Percentiles rank a stretch among this genome's conserved stretches.
Evolutionary conservation across 2,329 filamentous ascomycete species (phyloP).

Genomic region (Harringtonia aguacate): DNA sequence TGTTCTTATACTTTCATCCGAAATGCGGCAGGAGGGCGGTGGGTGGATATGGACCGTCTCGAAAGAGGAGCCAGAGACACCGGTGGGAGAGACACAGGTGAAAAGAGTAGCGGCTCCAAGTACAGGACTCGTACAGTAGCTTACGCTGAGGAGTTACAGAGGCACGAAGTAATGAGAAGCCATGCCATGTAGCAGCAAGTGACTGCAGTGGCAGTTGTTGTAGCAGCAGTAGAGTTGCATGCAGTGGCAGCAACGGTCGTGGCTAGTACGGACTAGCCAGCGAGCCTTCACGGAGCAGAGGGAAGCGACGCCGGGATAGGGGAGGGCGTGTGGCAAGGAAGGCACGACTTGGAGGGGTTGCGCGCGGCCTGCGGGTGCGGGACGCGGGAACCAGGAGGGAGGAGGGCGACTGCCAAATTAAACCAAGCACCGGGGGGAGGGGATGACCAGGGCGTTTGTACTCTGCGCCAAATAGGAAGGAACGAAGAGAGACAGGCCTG

Average conservation of each 20-base stretch:
- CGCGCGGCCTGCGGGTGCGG: slow-evolving; percentile 6
- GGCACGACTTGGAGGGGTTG: slow-evolving; percentile 3
- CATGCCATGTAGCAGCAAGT: slow-evolving; percentile 1
- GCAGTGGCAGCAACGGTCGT: slow-evolving; percentile 4
- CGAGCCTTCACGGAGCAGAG: not conserved
- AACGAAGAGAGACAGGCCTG: not conserved
- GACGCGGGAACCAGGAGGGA: slow-evolving; percentile 5
- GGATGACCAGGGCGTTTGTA: not conserved
- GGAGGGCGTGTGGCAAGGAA: not conserved
- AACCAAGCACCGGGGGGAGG: not conserved
- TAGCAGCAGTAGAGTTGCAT: slow-evolving; percentile 7
- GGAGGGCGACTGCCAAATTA: slow-evolving; percentile 1
- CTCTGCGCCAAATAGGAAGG: not conserved
- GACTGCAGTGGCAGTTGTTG: not conserved
- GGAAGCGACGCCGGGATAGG: slow-evolving; percentile 2
- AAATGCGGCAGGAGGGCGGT: not conserved
- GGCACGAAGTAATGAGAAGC: not conserved
- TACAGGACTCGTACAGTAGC: not conserved
- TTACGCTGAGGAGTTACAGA: not conserved
- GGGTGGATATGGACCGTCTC: too few relatives aligned
- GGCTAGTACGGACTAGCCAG: slow-evolving; percentile 2
- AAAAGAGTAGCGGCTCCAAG: not conserved
- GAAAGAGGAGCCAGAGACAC: too few relatives aligned
- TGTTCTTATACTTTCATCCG: not conserved
- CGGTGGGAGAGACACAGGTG: too few relatives aligned